These are phyloP conservation scores for Trypanosomatidae sp. DNA, from an alignment of 208 protist species.

Conservation along the genomic window DNA sequence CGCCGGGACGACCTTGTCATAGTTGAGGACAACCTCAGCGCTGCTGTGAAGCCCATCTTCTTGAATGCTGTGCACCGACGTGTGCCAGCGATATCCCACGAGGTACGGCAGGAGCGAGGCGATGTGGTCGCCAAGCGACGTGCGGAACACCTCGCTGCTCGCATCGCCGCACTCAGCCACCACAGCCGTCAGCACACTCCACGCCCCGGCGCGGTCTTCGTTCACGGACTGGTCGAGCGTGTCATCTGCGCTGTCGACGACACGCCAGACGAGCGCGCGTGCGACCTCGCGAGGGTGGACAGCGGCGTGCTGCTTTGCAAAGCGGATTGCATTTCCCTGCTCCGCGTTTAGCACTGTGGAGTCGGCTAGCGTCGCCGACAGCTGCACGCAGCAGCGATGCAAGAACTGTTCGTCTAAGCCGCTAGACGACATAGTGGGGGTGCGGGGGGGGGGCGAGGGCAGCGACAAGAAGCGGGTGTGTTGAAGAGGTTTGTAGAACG, in stretches of 20 bases:
- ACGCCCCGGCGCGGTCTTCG: slow-evolving; percentile 72
- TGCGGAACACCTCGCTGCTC: slow-evolving; percentile 48
- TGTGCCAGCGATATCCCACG: slow-evolving; percentile 75
- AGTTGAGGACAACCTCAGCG: slow-evolving; percentile 9
- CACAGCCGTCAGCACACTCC: slow-evolving; percentile 67
- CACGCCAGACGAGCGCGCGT: slow-evolving; percentile 76
- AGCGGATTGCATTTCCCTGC: slow-evolving; percentile 57
- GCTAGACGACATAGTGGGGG: slow-evolving; percentile 32
- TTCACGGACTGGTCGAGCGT: slow-evolving; percentile 28
- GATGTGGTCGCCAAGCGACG: slow-evolving; percentile 68
- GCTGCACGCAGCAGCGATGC: slow-evolving; percentile 83
- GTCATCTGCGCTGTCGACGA: slow-evolving; percentile 75
- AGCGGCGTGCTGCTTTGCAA: slow-evolving; percentile 66
- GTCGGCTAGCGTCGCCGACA: slow-evolving; percentile 62
- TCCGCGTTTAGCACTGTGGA: slow-evolving; percentile 48
- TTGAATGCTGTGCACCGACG: slow-evolving; percentile 21
- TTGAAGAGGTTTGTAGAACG: background rate
- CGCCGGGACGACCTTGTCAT: slow-evolving; percentile 58
- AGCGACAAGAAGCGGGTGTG: background rate
- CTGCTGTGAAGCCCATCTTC: slow-evolving; percentile 24
- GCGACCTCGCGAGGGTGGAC: slow-evolving; percentile 62
- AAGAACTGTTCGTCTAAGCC: slow-evolving; percentile 59
- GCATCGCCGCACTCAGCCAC: slow-evolving; percentile 59
- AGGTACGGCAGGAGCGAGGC: slow-evolving; percentile 66
- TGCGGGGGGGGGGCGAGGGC: background rate